Evolutionary conservation across 768 basidiomycete genomes (phyloP), one percentile per base, ranked within the genome.

Genomic region (Collybiopsis luxurians): DNA sequence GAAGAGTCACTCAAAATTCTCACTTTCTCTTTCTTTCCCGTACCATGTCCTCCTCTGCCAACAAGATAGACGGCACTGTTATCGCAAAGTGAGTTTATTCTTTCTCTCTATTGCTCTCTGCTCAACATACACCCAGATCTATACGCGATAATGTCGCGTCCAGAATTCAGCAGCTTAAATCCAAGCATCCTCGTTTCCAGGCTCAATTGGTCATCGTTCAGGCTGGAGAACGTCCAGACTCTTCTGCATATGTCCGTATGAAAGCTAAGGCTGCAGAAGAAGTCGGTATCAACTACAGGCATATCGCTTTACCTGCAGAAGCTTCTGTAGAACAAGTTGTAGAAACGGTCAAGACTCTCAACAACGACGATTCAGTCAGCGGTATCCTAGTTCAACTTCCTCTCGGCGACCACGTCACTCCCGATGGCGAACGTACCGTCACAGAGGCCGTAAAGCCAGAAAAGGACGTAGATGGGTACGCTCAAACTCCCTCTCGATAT

Each of bases 301-400:
- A 98, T 68, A 75, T 98, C 68, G 75, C 76, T 50, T 70, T 94
- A 17, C 79, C 87, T n/a, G 83, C 79, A 42, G 83, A 84, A 46
- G 77, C 84, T n/a, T 75, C 81, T 44, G 85, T 90, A 57, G 84
- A 89, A 40, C 83, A 92, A 56, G 79, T 98, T 58, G 83, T 96
- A 48, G 78, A 81, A 9, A 72, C 83, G 38, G 95, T 99, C 55
- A 78, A 86, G 63, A 82, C 84, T 57, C 85, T 97, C 62, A 98
- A 98, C 69, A 78, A 80, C 46, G 90, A 98, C 63, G 86, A 89
- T 5, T 64, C 78, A 27, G 79, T 98, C 59, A 90, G 85, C 64
- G 97, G 95, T 31, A 87, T 99, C 48, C 81, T 99, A 48, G 97
- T 99, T 2, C 97, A 99, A 72, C 86, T 98, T 12, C 97, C 97